Conservation (phyloP, 371 early-diverging fungal genomes). For the Nematocida ironsii region DNA sequence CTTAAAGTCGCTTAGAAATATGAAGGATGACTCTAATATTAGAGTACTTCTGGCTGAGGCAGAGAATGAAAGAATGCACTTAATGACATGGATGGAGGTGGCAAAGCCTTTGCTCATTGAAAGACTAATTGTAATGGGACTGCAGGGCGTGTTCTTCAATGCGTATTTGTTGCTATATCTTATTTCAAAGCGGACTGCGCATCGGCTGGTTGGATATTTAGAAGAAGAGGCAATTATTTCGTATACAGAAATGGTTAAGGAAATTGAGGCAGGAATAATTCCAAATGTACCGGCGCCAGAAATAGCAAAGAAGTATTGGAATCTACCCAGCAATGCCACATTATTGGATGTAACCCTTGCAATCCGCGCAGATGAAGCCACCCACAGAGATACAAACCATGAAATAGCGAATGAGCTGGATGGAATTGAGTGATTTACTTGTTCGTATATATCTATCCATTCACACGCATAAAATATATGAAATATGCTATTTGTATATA, state of each 20-base stretch:
- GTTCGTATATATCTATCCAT: too few species aligned
- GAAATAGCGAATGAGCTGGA: constrained; percentile 46
- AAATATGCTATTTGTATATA: too few species aligned
- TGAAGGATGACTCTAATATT: constrained; percentile 81
- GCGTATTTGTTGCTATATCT: constrained; percentile 79
- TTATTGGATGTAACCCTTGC: constrained; percentile 84
- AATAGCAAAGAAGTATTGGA: constrained; percentile 85
- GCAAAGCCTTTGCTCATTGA: constrained; percentile 74
- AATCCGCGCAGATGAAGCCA: constrained; percentile 84
- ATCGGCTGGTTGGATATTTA: constrained; percentile 75
- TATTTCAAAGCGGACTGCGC: constrained; percentile 77
- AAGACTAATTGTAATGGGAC: constrained; percentile 72
- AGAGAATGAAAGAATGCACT: constrained; percentile 81
- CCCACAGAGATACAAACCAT: constrained; percentile 85
- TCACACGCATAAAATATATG: too few species aligned
- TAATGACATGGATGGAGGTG: constrained; percentile 80
- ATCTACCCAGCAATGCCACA: constrained; percentile 76
- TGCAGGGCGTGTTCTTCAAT: constrained; percentile 83
- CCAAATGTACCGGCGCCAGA: constrained; percentile 74
- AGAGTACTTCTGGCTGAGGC: constrained; percentile 79
- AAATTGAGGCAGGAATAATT: constrained; percentile 77
- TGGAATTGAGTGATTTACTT: not conserved
- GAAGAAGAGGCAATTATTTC: constrained; percentile 86
- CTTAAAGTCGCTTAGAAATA: constrained; percentile 76
- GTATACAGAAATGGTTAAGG: constrained; percentile 81